phyloP scores from a whole-genome alignment of 345 rosid species.

The Populus simonii region DNA sequence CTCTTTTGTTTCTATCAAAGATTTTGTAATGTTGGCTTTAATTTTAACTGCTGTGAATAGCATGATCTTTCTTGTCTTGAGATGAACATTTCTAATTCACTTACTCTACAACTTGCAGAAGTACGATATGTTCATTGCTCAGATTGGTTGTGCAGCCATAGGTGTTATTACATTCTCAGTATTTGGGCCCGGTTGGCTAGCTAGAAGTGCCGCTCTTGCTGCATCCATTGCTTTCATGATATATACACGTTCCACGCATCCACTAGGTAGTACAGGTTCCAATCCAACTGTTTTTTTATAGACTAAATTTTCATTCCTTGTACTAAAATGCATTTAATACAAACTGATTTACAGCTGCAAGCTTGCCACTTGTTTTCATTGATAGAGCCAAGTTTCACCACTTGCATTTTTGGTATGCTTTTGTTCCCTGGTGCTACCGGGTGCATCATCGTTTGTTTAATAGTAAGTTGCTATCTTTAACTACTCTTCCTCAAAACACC shows the following conservation, averaged over 20 bases:
- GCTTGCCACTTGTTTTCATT: conserved; percentile 83
- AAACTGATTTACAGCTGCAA: conserved; percentile 57
- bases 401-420: conserved; percentile 67
- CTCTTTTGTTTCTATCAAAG: background rate
- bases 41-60: background rate
- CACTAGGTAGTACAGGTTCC: conserved; percentile 57
- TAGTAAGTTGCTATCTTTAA: conserved; percentile 43
- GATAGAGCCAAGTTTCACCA: conserved; percentile 76
- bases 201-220: conserved; percentile 72
- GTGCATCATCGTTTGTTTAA: conserved; percentile 66
- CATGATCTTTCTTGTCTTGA: background rate
- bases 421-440: conserved; percentile 89
- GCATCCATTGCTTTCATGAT: conserved; percentile 87
- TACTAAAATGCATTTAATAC: background rate
- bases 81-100: background rate
- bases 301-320: background rate
- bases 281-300: background rate
- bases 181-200: conserved; percentile 85
- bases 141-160: conserved; percentile 85
- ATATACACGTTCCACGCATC: conserved; percentile 63
- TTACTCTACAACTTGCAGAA: conserved; percentile 48
- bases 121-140: conserved; percentile 90
- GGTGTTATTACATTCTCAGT: conserved; percentile 71
- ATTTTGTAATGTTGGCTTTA: background rate
- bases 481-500: background rate